Evolutionary conservation across 1,284 basidiomycete species (phyloP), one percentile per base, ranked within the genome.

Genomic region (Naganishia sp.): DNA sequence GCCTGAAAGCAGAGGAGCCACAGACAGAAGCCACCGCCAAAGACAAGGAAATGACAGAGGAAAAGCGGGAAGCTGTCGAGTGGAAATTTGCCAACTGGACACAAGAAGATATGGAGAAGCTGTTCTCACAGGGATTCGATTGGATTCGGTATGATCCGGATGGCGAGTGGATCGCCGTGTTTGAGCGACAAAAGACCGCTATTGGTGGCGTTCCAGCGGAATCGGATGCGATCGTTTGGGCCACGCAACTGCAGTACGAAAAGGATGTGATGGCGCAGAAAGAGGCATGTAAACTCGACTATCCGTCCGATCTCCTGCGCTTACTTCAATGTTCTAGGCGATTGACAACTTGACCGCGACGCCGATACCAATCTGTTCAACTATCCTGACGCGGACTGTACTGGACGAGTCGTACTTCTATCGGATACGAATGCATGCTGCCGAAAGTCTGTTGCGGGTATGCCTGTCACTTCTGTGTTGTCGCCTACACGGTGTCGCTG

Each of bases 81-180:
- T 99, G 96, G 94, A 90, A 89, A 74, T 94, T 99, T 1, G 90
- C 90, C 13, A 96, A 98, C 77, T 99, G 94, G 96, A 94, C 90
- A 5, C 95, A 97, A 75, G 93, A 96, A 73, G 94, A 98, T 70
- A 95, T 97, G 75, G 87, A 88, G 68, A 84, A 86, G 54, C 97
- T 98, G 92, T 88, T 88, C 68, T 92, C 90, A 49, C 94, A 94
- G 69, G 94, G 91, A 1, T 99, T 98, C 81, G 96, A 99, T 80
- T 99, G 96, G 96, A 99, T 99, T 71, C 85, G 96, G 68, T 92
- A 99, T 83, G 96, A 99, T 77, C 93, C 96, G 21, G 96, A 99
- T 77, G 95, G 96, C 79, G 95, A 99, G 81, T 99, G 96, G 96
- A 90, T 99, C 67, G 90, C 92, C 21, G 85, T 85, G 54, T 87